Evolutionary conservation across 108 stramenopile species (phyloP).

Genomic region (Nitzschia sp.): DNA sequence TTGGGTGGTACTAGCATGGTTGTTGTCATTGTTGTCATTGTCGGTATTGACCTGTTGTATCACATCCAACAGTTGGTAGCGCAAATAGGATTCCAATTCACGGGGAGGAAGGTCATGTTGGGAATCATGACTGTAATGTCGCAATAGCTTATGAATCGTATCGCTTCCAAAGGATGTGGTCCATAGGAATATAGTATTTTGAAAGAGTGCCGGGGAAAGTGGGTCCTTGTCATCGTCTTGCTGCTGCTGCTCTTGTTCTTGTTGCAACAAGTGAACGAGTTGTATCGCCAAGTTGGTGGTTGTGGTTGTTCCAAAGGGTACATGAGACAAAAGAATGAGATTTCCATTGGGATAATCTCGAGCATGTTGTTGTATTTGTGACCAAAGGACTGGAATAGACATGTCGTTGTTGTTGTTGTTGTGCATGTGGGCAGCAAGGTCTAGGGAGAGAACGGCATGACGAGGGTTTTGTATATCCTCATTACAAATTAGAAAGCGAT

Average conservation of each 20-base stretch:
- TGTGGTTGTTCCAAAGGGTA: no score
- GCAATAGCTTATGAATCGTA: constrained; percentile 17
- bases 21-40: neutral
- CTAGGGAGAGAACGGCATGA: no score
- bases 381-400: neutral
- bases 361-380: constrained; percentile 3
- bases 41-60: neutral
- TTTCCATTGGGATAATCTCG: constrained; percentile 5
- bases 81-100: constrained; percentile 10
- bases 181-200: neutral
- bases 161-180: constrained; percentile 20
- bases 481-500: constrained; percentile 2
- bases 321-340: neutral
- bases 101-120: neutral
- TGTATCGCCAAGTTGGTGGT: no score
- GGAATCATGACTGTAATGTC: neutral
- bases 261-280: no score
- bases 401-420: neutral
- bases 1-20: neutral
- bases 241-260: no score
- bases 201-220: neutral
- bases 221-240: no score
- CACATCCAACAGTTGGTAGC: neutral
- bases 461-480: no score
- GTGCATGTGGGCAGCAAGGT: neutral